These are phyloP conservation scores for Exophiala calicioides DNA, from an alignment of 2,329 filamentous ascomycete species.

Conservation along the genomic window DNA sequence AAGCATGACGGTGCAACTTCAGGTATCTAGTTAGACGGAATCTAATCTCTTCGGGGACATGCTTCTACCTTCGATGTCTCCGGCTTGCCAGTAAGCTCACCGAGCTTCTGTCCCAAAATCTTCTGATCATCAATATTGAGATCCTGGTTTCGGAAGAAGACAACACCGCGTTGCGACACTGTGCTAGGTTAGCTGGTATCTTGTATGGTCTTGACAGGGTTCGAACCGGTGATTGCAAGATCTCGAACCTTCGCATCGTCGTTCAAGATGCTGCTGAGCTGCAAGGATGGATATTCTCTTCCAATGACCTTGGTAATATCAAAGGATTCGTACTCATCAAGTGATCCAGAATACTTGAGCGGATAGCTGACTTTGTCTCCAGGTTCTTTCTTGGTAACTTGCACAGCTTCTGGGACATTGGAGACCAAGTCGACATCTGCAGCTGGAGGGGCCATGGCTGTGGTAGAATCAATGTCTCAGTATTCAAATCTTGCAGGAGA, in stretches of 20 bases:
- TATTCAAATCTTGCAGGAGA: no score
- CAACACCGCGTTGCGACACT: conserved; percentile 56
- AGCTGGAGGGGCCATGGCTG: conserved; percentile 21
- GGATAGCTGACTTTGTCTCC: conserved; percentile 33
- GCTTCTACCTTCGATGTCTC: conserved; percentile 40
- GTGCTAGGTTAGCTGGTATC: conserved; percentile 1
- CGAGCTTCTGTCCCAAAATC: conserved; percentile 51
- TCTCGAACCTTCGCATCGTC: conserved; percentile 65
- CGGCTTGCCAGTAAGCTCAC: conserved; percentile 51
- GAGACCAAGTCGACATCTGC: conserved; percentile 20
- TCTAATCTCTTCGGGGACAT: not conserved
- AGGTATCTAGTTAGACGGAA: not conserved
- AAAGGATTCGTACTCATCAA: conserved; percentile 49
- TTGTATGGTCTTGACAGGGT: conserved; percentile 1
- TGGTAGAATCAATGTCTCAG: not conserved
- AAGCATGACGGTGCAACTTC: conserved; percentile 47
- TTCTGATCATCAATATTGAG: conserved; percentile 55
- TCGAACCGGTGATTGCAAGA: conserved; percentile 66
- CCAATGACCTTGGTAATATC: conserved; percentile 56
- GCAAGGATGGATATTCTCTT: conserved; percentile 45
- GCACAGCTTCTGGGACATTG: conserved; percentile 1
- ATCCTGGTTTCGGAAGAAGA: conserved; percentile 56
- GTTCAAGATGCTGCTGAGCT: conserved; percentile 62
- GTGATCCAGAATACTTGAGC: conserved; percentile 41
- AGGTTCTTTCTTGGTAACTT: conserved; percentile 6